Percentiles rank a stretch among this genome's conserved stretches.
phyloP scores from a whole-genome alignment of 2,329 filamentous ascomycete genomes.

The Phoma sp. region DNA sequence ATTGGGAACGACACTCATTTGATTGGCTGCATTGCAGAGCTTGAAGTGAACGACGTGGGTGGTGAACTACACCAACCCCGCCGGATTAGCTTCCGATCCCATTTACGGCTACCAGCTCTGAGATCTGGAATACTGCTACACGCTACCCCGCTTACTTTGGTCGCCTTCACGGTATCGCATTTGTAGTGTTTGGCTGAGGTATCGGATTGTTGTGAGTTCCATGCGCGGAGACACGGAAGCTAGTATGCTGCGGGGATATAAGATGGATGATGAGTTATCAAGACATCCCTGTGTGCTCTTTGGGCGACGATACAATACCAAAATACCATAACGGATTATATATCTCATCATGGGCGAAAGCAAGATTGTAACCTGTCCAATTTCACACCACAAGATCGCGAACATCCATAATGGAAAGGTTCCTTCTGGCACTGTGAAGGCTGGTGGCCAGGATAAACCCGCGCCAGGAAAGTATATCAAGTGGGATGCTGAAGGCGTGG shows the following conservation, averaged over 20 bases:
- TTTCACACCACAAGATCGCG: constrained; percentile 32
- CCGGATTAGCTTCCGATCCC: constrained; percentile 9
- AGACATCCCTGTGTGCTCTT: neutral
- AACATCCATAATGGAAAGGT: constrained; percentile 40
- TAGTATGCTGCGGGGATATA: constrained; percentile 5
- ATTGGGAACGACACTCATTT: neutral
- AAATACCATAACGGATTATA: neutral
- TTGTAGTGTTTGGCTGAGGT: constrained; percentile 7
- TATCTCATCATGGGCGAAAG: constrained; percentile 6
- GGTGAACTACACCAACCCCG: constrained; percentile 8
- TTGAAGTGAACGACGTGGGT: constrained; percentile 6
- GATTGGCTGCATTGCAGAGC: neutral
- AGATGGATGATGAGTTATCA: neutral
- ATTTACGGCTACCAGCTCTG: neutral
- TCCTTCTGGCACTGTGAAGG: constrained; percentile 33
- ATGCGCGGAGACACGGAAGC: constrained; percentile 12
- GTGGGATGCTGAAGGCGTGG: constrained; percentile 53
- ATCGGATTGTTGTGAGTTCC: constrained; percentile 2
- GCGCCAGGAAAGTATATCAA: constrained; percentile 49
- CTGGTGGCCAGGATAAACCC: constrained; percentile 33
- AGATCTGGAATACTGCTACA: constrained; percentile 6
- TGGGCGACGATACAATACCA: neutral
- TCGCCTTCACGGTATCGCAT: constrained; percentile 4
- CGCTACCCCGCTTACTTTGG: constrained; percentile 14
- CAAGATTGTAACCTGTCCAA: constrained; percentile 27